Base-by-base conservation (phyloP, 1,284 basidiomycete species). In the Agaricales sp. region DNA sequence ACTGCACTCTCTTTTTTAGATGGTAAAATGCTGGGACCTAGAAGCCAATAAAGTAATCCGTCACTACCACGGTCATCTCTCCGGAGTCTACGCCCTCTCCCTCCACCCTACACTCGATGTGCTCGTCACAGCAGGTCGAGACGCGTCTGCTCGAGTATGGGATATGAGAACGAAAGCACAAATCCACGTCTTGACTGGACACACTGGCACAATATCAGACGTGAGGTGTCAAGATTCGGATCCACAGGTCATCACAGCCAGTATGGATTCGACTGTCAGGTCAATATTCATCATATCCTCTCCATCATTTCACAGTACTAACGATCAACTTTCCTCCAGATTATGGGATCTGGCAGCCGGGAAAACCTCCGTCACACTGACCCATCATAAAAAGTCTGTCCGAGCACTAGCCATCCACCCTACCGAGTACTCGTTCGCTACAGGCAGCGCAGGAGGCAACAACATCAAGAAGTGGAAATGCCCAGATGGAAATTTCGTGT, bases 381-480 rank as follows among this genome's bases (percentile, higher is more conserved):
- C 95, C 14, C 95, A 99, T 67, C 95, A 99, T 75, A 98, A 99
- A 68, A 99, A 99, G 67, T 92, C 88, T 12, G 93, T 99, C 1
- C 83, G 95, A 50, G 83, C 94, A 0, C 73, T 99, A 44, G 88
- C 94, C 1, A 82, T 98, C 48, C 93, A 97, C 62, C 95, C 95
- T 1, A 92, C 89, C 6, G 94, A 99, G 61, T 99, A 92, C 69
- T 87, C 85, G 37, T 99, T 99, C 60, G 95, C 92, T 3, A 88
- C 88, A 1, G 95, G 90, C 39, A 93, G 90, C 4, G 87, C 94
- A 0, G 95, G 95, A 12, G 93, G 92, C 0, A 96, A 96, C 71
- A 98, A 98, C 66, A 96, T 99, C 71, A 99, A 99, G 66, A 97
- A 97, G 63, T 99, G 95, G 95, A 94, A 95, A 61, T 98, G 91